A percentile compares a stretch with the other conserved stretches of the same genome.
Evolutionary conservation across 345 rosid species (phyloP).

Genomic region (Aegle marmelos): DNA sequence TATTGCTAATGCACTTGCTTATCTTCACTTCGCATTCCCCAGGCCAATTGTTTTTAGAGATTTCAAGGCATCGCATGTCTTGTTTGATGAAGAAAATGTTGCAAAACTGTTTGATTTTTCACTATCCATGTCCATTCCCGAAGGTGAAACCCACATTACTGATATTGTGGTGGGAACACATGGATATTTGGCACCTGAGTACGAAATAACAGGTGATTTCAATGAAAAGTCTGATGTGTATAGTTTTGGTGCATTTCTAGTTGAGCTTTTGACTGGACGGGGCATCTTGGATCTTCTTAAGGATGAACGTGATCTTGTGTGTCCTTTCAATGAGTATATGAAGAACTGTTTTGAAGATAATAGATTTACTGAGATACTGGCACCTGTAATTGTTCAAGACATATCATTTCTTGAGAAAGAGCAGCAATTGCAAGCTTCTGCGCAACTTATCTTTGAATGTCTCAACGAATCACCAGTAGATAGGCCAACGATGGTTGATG

Average conservation of each 20-base stretch:
- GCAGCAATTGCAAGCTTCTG: conserved; percentile 5
- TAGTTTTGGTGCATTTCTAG: not conserved
- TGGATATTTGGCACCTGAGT: conserved; percentile 7
- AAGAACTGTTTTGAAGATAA: not conserved
- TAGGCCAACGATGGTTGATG: conserved; percentile 24
- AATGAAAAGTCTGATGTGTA: conserved; percentile 23
- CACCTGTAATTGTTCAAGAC: conserved; percentile 1
- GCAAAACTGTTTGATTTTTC: conserved; percentile 22
- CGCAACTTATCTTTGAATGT: not conserved
- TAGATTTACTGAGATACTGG: conserved; percentile 1
- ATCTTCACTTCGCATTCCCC: conserved; percentile 21
- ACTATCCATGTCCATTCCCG: conserved; percentile 13
- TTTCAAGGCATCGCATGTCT: not conserved
- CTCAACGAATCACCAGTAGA: not conserved
- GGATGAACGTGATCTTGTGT: too few relatives aligned
- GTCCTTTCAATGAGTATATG: too few relatives aligned
- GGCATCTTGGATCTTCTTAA: too few relatives aligned
- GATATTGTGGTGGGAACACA: not conserved
- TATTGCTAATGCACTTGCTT: conserved; percentile 10
- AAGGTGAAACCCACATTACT: conserved; percentile 11
- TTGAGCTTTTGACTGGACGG: not conserved
- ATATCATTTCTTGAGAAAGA: not conserved
- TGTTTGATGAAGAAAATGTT: not conserved
- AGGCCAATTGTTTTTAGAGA: conserved; percentile 17
- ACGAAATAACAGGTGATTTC: not conserved